Conservation (phyloP, 768 basidiomycete species). For the Sarcodon sp. region DNA sequence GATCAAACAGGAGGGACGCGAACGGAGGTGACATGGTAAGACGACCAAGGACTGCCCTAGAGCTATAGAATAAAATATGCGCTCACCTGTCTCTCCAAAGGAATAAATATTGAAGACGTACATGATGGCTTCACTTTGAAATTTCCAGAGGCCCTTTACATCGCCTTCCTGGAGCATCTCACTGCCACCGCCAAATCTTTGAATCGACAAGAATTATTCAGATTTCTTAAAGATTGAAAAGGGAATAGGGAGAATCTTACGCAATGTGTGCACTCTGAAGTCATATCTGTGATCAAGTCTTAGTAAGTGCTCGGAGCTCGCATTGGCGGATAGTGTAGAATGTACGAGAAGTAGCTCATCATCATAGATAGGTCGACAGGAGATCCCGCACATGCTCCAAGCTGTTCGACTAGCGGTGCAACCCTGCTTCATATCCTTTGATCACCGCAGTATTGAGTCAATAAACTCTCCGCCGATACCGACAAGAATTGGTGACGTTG, state of each 20-base stretch:
- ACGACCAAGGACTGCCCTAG: not conserved
- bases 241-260: not conserved
- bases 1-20: slow-evolving; percentile 5
- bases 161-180: not conserved
- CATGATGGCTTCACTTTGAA: not conserved
- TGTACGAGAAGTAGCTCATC: slow-evolving; percentile 26
- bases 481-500: no score
- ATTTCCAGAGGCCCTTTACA: not conserved
- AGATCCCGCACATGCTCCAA: slow-evolving; percentile 5
- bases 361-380: slow-evolving; percentile 20
- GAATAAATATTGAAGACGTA: not conserved
- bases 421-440: slow-evolving; percentile 17
- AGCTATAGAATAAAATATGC: not conserved
- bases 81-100: not conserved
- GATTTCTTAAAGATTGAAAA: not conserved
- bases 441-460: slow-evolving; percentile 23
- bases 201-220: not conserved
- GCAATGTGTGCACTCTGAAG: no score
- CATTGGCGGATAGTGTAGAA: slow-evolving; percentile 1
- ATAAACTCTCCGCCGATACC: slow-evolving; percentile 16
- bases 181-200: not conserved
- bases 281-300: slow-evolving; percentile 5
- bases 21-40: slow-evolving; percentile 8
- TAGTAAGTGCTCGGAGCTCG: slow-evolving; percentile 1
- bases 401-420: slow-evolving; percentile 13